Base-by-base conservation (phyloP, 1,139 yeast genomes). In the Magnusiomyces fungicola region DNA sequence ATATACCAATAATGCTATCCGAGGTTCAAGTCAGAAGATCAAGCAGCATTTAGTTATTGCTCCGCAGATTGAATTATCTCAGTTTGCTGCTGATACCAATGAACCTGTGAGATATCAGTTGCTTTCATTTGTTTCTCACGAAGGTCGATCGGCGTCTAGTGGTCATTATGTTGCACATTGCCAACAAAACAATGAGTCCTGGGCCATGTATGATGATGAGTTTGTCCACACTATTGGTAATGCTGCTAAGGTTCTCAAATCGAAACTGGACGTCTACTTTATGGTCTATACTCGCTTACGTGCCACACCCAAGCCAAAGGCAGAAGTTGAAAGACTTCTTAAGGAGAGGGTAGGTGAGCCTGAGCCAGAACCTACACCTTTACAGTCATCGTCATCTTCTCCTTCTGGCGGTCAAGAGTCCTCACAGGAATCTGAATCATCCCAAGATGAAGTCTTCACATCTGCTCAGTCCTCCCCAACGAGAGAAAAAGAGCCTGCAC, bases 121-220 rank as follows among this genome's bases (percentile, higher is more conserved):
- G 54, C 74, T 79, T n/a, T 80, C 92, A 19, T 96, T 90, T 21
- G 85, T 90, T 53, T 90, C 89, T 18, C 99, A 92, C 64, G 96
- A 88, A 62, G 98, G 98, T 38, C 76, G 97, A 55, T 85, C 96
- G 1, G 81, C 90, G 14, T 81, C 90, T 44, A 82, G 94, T 6
- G 99, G 99, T 4, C 99, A 92, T 67, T 92, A 92, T 62, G 79
- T 89, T 55, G 84, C 96, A 1, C 89, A 86, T 64, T 87, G 96
- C 62, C 78, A 85, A 55, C 96, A 90, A 64, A 96, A 97, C 1
- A 92, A 87, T 65, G 58, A 58, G 29, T 68, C 83, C 1, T 92
- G 98, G 98, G 82, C 88, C 32, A 83, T 90, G 10, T 92, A 90
- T 65, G 97, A 92, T 64, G 99, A 92, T 63, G 97, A 92, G 61